Conservation (phyloP, 306 rosid species). For the Casuarina glauca region DNA sequence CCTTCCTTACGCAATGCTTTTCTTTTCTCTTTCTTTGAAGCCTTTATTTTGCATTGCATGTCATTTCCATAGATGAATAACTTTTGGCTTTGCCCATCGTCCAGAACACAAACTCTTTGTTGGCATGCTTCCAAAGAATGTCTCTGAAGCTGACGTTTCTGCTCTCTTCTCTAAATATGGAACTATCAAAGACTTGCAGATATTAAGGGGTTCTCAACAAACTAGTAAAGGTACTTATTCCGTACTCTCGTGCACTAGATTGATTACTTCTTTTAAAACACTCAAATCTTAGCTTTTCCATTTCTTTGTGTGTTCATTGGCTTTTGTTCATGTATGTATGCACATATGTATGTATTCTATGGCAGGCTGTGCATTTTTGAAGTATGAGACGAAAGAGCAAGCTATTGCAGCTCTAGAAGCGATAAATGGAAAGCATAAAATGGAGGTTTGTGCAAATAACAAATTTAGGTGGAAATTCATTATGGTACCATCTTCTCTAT, state of each 20-base stretch:
- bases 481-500: slow-evolving; percentile 11
- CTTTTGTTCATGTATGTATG: slow-evolving; percentile 8
- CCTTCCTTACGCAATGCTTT: background rate
- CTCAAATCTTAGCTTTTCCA: background rate
- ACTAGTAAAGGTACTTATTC: slow-evolving; percentile 79
- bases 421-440: slow-evolving; percentile 84
- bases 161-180: slow-evolving; percentile 74
- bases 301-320: slow-evolving; percentile 9
- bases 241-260: slow-evolving; percentile 3
- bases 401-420: slow-evolving; percentile 87
- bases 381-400: slow-evolving; percentile 92
- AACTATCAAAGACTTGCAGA: slow-evolving; percentile 82
- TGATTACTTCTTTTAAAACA: slow-evolving; percentile 16
- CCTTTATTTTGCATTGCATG: slow-evolving; percentile 16
- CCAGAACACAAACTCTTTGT: slow-evolving; percentile 94
- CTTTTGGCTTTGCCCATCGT: slow-evolving; percentile 29
- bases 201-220: slow-evolving; percentile 93
- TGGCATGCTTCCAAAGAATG: slow-evolving; percentile 98
- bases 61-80: slow-evolving; percentile 28
- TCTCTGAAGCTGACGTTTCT: slow-evolving; percentile 79
- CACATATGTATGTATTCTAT: slow-evolving; percentile 1
- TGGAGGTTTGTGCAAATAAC: slow-evolving; percentile 70
- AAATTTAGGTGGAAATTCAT: slow-evolving; percentile 21
- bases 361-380: slow-evolving; percentile 93
- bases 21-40: slow-evolving; percentile 15